Base-by-base conservation (phyloP, 164 flowering plant species). In the Brasenia schreberi region DNA sequence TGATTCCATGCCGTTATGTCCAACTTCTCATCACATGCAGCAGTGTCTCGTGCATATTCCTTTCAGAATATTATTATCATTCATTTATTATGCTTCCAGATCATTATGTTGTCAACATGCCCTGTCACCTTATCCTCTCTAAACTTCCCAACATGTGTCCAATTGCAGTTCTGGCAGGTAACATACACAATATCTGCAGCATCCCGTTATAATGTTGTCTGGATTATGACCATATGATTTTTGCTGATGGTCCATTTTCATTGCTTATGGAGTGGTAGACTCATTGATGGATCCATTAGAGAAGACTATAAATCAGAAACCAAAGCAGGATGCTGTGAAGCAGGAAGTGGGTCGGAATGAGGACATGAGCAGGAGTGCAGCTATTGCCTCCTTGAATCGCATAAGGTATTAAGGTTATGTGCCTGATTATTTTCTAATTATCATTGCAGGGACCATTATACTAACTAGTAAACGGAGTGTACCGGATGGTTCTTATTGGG, bases 41-140 rank as follows among this genome's bases (percentile, higher is more conserved):
- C n/a, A n/a, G 52, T 44, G 52, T 6, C 10, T 1, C 52, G 10
- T 44, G 52, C 52, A 44, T 44, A 6, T 0, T 44, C 10, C 1
- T 1, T 44, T 44, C 1, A 6, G n/a, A n/a, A n/a, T n/a, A n/a
- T 1, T 44, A 6, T 1, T 1, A 6, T 44, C 10, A 6, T 44
- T 44, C 5, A 44, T 74, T 63, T 61, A 45, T 64, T 59, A 10
- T 44, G 52, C 68, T 70, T 71, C 52, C 90, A 90, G 97, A 92
- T 88, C 97, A 90, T 74, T 95, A 92, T 77, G 99, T 92, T 80
- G 97, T 95, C 58, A 95, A 95, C 75, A 92, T 95, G 99, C 97
- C 97, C 60, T 95, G 99, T 73, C 99, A 95, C 76, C 94, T 95
- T 68, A 95, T 92, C 74, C 96, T 95, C 66, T 92, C 99, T 64